phyloP scores from a whole-genome alignment of 176 grass and related monocot genomes.

The Paspalum notatum region DNA sequence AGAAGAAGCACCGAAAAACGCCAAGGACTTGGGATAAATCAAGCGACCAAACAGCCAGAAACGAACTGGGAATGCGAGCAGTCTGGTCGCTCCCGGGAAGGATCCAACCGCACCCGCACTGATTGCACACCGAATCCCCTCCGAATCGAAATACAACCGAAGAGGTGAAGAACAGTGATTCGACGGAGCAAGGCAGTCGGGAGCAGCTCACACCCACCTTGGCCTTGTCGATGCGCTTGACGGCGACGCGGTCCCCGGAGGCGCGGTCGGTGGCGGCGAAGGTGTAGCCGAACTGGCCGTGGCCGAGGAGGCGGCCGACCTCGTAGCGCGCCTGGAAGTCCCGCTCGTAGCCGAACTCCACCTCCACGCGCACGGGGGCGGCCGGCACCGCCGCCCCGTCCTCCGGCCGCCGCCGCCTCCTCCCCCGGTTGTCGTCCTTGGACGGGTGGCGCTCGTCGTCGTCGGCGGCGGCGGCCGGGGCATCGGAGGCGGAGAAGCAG shows the following conservation, averaged over 20 bases:
- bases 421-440: background rate
- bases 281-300: constrained; percentile 98
- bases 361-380: constrained; percentile 30
- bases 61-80: background rate
- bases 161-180: background rate
- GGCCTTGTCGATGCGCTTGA: constrained; percentile 97
- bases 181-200: background rate
- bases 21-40: constrained; percentile 6
- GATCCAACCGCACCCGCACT: no score
- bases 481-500: constrained; percentile 51
- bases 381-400: background rate
- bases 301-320: constrained; percentile 87
- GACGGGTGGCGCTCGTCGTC: background rate
- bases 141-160: background rate
- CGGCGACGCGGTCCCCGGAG: constrained; percentile 77
- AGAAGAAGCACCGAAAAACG: background rate
- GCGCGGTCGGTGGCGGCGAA: constrained; percentile 75
- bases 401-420: background rate
- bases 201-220: constrained; percentile 53
- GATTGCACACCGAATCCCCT: background rate
- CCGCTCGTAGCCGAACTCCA: constrained; percentile 82
- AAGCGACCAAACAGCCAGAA: background rate
- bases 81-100: background rate
- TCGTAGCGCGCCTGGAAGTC: constrained; percentile 79
- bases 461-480: constrained; percentile 14